Evolutionary conservation across 139 green algal genomes (phyloP), one percentile per base, ranked within the genome.

Genomic region (Mesostigma viride): DNA sequence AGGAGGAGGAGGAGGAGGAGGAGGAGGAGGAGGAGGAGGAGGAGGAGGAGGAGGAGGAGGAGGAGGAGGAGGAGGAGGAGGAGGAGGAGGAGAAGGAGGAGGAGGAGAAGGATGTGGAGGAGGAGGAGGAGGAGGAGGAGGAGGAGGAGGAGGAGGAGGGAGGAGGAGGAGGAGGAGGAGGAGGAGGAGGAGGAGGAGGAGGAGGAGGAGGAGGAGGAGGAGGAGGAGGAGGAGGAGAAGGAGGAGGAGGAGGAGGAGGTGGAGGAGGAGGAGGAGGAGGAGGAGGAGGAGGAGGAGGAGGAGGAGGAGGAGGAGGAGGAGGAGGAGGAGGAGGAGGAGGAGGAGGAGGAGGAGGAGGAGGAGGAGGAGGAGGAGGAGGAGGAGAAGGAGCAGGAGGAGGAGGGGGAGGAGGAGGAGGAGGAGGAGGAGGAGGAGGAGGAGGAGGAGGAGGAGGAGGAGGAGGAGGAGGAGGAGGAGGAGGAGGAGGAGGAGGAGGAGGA

Each of bases 61-160:
- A 30, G 46, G 27, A 24, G 2, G 26, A 30, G 24, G 26, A 30
- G 24, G 46, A 58, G 26, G 24, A 24, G 2, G 26, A 30, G 2
- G 27, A n/a, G 46, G 46, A n/a, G 46, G 46, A 30, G 46, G 24
- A 30, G 24, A 58, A 24, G 26, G 26, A n/a, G 24, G 46, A n/a
- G 46, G 27, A 58, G 46, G 27, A 58, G 46, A 58, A 58, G 46
- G 27, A n/a, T n/a, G n/a, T n/a, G n/a, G n/a, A n/a, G n/a, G n/a
- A n/a, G n/a, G n/a, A n/a, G n/a, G n/a, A n/a, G n/a, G n/a, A n/a
- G n/a, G n/a, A n/a, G n/a, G n/a, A n/a, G n/a, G n/a, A n/a, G n/a
- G n/a, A n/a, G n/a, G n/a, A n/a, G n/a, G n/a, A n/a, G n/a, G n/a
- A n/a, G n/a, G n/a, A n/a, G n/a, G n/a, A n/a, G n/a, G n/a, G 2